These are phyloP conservation scores for Jaltomata sinuosa DNA, from an alignment of 257 asterid genomes.

Conservation along the genomic window DNA sequence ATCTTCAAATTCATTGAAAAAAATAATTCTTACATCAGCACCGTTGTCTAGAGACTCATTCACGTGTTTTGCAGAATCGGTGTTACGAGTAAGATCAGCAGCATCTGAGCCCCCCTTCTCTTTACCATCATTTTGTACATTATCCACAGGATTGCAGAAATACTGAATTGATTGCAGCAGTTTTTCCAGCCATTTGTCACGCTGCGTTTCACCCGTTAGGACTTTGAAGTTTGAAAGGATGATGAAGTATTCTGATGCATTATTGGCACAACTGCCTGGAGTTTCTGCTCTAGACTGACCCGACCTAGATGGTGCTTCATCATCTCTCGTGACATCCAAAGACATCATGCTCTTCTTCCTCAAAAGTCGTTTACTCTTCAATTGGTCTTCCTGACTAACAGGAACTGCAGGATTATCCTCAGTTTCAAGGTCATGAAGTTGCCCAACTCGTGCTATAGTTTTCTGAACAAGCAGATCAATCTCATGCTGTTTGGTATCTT, in stretches of 20 bases:
- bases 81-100: constrained; percentile 6
- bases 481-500: constrained; percentile 64
- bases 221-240: constrained; percentile 38
- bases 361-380: constrained; percentile 43
- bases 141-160: constrained; percentile 32
- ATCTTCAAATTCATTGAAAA: neutral
- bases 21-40: constrained; percentile 17
- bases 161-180: constrained; percentile 55
- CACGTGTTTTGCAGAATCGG: constrained; percentile 9
- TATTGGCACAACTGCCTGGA: constrained; percentile 45
- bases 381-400: constrained; percentile 48
- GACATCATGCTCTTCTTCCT: constrained; percentile 50
- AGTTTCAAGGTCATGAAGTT: constrained; percentile 64
- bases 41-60: constrained; percentile 30
- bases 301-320: constrained; percentile 35
- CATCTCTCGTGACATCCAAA: constrained; percentile 63
- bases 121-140: constrained; percentile 28
- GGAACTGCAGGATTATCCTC: constrained; percentile 31
- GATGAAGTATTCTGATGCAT: constrained; percentile 36
- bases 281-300: constrained; percentile 55
- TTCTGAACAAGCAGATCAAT: constrained; percentile 68
- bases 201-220: constrained; percentile 54
- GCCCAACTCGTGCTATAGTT: constrained; percentile 58
- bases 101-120: constrained; percentile 19
- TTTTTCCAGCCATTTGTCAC: constrained; percentile 75